These are phyloP conservation scores for Aspergillus cavernicola DNA, from an alignment of 495 filamentous ascomycete species.

Conservation along the genomic window DNA sequence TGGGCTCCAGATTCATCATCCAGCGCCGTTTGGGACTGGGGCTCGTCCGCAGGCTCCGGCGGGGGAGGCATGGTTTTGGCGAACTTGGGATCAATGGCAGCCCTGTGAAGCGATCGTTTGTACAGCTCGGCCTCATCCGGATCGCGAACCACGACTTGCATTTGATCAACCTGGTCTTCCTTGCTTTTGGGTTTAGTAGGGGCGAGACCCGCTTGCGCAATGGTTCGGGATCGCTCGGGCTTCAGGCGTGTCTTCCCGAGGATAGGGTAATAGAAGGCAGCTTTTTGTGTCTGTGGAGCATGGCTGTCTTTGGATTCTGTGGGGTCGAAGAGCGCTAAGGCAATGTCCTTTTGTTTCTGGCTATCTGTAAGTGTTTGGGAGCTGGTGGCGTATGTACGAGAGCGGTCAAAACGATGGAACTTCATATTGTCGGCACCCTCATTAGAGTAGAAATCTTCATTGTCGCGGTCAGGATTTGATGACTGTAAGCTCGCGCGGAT, in stretches of 20 bases:
- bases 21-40: neutral
- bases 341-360: conserved; percentile 53
- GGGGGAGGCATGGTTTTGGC: conserved; percentile 35
- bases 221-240: conserved; percentile 51
- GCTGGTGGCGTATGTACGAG: conserved; percentile 81
- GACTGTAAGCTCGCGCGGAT: conserved; percentile 73
- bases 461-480: conserved; percentile 64
- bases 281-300: conserved; percentile 49
- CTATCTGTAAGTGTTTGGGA: conserved; percentile 58
- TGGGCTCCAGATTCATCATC: conserved; percentile 4
- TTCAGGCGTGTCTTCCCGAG: conserved; percentile 63
- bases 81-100: conserved; percentile 44
- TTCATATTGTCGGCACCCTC: conserved; percentile 39
- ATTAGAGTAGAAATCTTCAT: conserved; percentile 62
- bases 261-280: conserved; percentile 88
- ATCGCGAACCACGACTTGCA: conserved; percentile 52
- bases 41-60: conserved; percentile 27
- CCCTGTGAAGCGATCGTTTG: conserved; percentile 43
- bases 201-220: conserved; percentile 44
- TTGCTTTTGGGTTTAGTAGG: conserved; percentile 32
- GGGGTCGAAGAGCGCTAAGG: conserved; percentile 60
- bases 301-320: conserved; percentile 33
- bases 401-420: conserved; percentile 68
- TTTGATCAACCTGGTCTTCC: conserved; percentile 50
- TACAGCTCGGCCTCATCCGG: conserved; percentile 50